Evolutionary conservation across 164 flowering plant species (phyloP).

Genomic region (Piper longum): DNA sequence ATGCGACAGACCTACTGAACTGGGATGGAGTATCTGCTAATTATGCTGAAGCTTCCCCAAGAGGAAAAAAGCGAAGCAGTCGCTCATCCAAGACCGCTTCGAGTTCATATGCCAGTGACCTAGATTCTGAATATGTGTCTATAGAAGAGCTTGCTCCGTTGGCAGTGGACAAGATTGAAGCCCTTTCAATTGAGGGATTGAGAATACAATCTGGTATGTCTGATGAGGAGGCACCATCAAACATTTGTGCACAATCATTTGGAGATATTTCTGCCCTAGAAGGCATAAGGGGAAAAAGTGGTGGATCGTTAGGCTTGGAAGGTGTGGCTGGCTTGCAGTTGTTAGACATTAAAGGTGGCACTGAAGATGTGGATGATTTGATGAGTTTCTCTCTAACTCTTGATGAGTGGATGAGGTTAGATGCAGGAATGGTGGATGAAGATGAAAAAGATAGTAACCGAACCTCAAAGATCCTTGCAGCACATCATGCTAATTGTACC

Average conservation of each 20-base stretch:
- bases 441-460: conserved; percentile 51
- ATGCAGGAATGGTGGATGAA: conserved; percentile 69
- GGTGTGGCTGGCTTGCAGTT: conserved; percentile 73
- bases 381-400: conserved; percentile 81
- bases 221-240: conserved; percentile 66
- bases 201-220: conserved; percentile 89
- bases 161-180: conserved; percentile 92
- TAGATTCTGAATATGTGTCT: conserved; percentile 54
- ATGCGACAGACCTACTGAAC: conserved; percentile 16
- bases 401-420: conserved; percentile 91
- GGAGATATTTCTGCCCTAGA: conserved; percentile 58
- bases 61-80: conserved; percentile 16
- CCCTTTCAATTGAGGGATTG: conserved; percentile 84
- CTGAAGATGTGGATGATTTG: conserved; percentile 58
- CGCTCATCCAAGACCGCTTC: conserved; percentile 20
- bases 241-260: conserved; percentile 41
- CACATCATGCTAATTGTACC: conserved; percentile 63
- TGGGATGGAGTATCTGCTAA: conserved; percentile 14
- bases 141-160: conserved; percentile 86
- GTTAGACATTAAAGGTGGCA: conserved; percentile 49
- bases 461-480: conserved; percentile 69
- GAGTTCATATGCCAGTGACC: conserved; percentile 17
- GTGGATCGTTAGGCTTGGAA: conserved; percentile 60
- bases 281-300: conserved; percentile 32
- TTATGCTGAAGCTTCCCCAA: conserved; percentile 14